Conservation (phyloP, 495 filamentous ascomycete genomes). For the Hyaloscypha variabilis region DNA sequence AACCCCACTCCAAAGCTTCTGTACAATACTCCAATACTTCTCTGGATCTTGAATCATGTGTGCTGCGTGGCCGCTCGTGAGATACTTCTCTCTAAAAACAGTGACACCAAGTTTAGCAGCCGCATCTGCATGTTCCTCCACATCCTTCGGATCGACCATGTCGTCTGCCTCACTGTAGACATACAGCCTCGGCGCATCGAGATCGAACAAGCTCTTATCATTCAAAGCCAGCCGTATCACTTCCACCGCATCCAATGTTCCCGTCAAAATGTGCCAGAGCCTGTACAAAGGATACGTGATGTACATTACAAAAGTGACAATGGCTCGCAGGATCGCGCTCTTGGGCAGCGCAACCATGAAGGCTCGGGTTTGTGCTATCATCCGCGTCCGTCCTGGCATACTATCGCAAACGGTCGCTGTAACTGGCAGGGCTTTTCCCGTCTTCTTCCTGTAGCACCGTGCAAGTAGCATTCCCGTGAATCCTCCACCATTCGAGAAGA, state of each 20-base stretch:
- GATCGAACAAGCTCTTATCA: constrained; percentile 30
- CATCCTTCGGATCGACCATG: constrained; percentile 71
- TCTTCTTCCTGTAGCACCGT: constrained; percentile 23
- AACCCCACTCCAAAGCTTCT: constrained; percentile 43
- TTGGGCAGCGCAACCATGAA: constrained; percentile 29
- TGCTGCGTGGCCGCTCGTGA: constrained; percentile 37
- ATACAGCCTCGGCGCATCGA: constrained; percentile 36
- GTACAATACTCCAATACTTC: constrained; percentile 55
- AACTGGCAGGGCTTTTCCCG: constrained; percentile 28
- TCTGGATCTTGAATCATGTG: constrained; percentile 53
- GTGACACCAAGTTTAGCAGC: constrained; percentile 88
- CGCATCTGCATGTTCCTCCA: constrained; percentile 75
- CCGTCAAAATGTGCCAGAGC: constrained; percentile 29
- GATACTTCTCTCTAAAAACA: constrained; percentile 58
- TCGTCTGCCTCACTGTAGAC: constrained; percentile 36
- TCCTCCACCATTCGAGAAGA: constrained; percentile 48
- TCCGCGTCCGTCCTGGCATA: constrained; percentile 36
- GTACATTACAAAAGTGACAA: constrained; percentile 32
- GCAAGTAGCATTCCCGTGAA: constrained; percentile 38
- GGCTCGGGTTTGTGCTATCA: constrained; percentile 41
- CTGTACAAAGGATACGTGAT: constrained; percentile 27
- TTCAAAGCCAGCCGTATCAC: constrained; percentile 33
- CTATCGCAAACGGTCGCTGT: constrained; percentile 39
- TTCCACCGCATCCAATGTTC: constrained; percentile 33
- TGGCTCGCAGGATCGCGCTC: constrained; percentile 19